Conservation (phyloP, 148 eudicot genomes). For the Rhododendron molle region DNA sequence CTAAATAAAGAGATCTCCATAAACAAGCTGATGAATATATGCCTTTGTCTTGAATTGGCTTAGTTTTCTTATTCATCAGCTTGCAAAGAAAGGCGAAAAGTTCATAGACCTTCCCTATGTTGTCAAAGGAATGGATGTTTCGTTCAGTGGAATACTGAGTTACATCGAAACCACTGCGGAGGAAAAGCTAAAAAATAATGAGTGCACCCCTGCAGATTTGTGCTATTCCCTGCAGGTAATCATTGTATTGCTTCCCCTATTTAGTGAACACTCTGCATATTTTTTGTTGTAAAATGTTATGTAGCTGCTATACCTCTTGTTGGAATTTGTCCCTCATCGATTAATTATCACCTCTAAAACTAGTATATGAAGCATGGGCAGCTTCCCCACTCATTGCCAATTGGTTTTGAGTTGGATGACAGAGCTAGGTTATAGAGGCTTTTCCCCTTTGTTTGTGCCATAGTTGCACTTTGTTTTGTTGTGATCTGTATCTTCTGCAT, state of each 20-base stretch:
- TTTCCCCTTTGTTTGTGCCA: too few relatives aligned
- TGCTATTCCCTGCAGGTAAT: slow-evolving; percentile 93
- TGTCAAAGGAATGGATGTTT: slow-evolving; percentile 98
- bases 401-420: too few relatives aligned
- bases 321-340: too few relatives aligned
- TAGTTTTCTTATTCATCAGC: slow-evolving; percentile 37
- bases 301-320: not conserved
- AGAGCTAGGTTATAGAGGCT: too few relatives aligned
- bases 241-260: not conserved
- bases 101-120: slow-evolving; percentile 90
- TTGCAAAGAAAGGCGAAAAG: slow-evolving; percentile 90
- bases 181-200: slow-evolving; percentile 75
- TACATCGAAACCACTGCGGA: slow-evolving; percentile 81
- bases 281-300: not conserved
- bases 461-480: too few relatives aligned
- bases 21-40: not conserved
- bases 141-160: slow-evolving; percentile 93
- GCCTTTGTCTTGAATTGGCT: not conserved
- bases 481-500: too few relatives aligned
- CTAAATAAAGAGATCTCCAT: not conserved
- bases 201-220: slow-evolving; percentile 94
- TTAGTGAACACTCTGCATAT: not conserved
- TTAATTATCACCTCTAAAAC: too few relatives aligned
- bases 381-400: too few relatives aligned
- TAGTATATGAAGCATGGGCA: too few relatives aligned